A percentile compares a stretch with the other conserved stretches of the same genome.
These are phyloP conservation scores for Ustilago bromivora DNA, from an alignment of 1,284 basidiomycete genomes.

Conservation along the genomic window DNA sequence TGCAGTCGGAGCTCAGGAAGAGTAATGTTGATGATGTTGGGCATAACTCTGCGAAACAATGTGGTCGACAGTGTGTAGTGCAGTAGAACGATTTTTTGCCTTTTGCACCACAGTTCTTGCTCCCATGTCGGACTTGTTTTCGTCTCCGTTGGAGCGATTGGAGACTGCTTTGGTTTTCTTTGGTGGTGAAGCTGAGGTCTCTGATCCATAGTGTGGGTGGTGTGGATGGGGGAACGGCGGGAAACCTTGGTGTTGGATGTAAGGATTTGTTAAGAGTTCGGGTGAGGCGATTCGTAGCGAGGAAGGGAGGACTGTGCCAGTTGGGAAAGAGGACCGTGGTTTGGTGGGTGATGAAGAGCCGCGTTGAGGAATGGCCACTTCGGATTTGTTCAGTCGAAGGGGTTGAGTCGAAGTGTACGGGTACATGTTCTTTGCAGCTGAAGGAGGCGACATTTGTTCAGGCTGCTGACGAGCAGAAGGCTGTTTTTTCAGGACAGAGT, in stretches of 20 bases:
- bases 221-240: constrained; percentile 6
- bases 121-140: neutral
- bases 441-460: neutral
- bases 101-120: constrained; percentile 10
- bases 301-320: constrained; percentile 6
- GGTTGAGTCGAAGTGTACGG: constrained; percentile 20
- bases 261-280: constrained; percentile 10
- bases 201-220: constrained; percentile 3
- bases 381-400: constrained; percentile 14
- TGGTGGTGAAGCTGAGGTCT: constrained; percentile 6
- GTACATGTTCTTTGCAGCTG: neutral
- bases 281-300: constrained; percentile 30
- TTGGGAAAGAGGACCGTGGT: neutral
- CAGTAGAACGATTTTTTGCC: constrained; percentile 19
- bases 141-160: constrained; percentile 13
- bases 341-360: constrained; percentile 20
- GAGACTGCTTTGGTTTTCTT: constrained; percentile 34
- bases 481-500: constrained; percentile 2
- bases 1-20: neutral
- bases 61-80: constrained; percentile 20
- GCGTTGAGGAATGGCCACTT: constrained; percentile 17
- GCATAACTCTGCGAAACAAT: constrained; percentile 36
- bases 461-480: neutral
- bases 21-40: neutral
- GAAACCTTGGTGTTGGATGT: constrained; percentile 7